Evolutionary conservation across 176 grass and related monocot genomes (phyloP).

Genomic region (Bromus sterilis): DNA sequence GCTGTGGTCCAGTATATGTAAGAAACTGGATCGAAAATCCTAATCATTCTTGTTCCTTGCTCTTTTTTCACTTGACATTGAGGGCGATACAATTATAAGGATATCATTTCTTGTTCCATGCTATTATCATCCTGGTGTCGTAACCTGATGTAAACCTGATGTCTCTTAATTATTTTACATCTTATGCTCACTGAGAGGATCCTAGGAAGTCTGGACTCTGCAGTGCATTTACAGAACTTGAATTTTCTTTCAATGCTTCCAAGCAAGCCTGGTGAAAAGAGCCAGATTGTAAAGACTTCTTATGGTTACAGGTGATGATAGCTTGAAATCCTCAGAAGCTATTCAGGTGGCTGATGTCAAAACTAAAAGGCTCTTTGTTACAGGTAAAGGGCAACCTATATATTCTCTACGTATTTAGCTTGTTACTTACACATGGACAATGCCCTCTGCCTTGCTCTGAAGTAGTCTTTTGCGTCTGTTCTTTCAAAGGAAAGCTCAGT

Average conservation of each 20-base stretch:
- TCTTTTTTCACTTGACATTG: not conserved
- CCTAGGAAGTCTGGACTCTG: not conserved
- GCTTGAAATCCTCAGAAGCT: slow-evolving; percentile 42
- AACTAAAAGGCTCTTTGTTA: slow-evolving; percentile 95
- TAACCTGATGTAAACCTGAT: not conserved
- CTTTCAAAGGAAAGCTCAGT: not conserved
- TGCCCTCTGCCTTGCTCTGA: not conserved
- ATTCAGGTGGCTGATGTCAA: slow-evolving; percentile 34
- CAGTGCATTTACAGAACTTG: not conserved
- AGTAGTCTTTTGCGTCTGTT: not conserved
- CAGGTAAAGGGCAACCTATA: slow-evolving; percentile 37
- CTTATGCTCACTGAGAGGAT: not conserved
- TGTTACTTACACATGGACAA: not conserved
- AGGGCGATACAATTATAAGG: not conserved
- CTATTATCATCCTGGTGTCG: not conserved
- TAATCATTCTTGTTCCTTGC: not conserved
- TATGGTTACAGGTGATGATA: slow-evolving; percentile 41
- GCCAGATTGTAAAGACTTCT: not conserved
- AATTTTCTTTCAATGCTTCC: not conserved
- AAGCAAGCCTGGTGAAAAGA: not conserved
- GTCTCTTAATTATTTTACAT: not conserved
- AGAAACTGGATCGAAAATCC: too few species aligned
- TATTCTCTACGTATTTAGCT: not conserved
- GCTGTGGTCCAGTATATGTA: too few species aligned
- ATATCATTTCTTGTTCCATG: not conserved